A percentile compares a stretch with the other conserved stretches of the same genome.
Evolutionary conservation across 2,329 filamentous ascomycete species (phyloP).

Genomic region (Falciphora oryzae): DNA sequence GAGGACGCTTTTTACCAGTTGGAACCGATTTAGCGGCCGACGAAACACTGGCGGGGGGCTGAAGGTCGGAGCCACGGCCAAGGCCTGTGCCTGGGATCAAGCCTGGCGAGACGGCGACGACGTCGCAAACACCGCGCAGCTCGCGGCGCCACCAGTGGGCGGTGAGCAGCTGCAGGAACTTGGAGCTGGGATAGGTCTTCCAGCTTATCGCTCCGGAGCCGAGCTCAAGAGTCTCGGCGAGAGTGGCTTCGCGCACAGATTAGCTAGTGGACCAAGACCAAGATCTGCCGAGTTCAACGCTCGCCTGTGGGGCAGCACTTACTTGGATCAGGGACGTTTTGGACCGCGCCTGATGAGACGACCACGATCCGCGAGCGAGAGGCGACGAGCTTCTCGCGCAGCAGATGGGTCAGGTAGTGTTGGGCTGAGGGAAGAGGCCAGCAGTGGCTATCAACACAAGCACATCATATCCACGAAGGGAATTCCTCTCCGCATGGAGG

Average conservation of each 20-base stretch:
- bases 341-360: constrained; percentile 44
- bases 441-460: not conserved
- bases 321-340: constrained; percentile 33
- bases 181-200: constrained; percentile 36
- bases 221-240: constrained; percentile 23
- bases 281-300: too few species aligned
- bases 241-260: constrained; percentile 13
- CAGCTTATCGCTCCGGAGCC: constrained; percentile 26
- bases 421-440: constrained; percentile 33
- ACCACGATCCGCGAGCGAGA: constrained; percentile 43
- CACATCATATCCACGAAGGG: not conserved
- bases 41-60: constrained; percentile 22
- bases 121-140: constrained; percentile 34
- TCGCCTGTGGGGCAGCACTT: constrained; percentile 13
- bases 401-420: constrained; percentile 45
- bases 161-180: constrained; percentile 44
- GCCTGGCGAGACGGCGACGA: constrained; percentile 49
- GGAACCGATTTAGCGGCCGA: constrained; percentile 42
- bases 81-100: constrained; percentile 44
- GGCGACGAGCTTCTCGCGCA: constrained; percentile 40
- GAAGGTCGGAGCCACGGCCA: constrained; percentile 24
- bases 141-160: constrained; percentile 53
- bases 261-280: too few species aligned
- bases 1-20: constrained; percentile 31
- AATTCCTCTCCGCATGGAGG: too few species aligned